Conservation (phyloP, 225 moss, liverwort and hornwort genomes). For the Antitrichia curtipendula region DNA sequence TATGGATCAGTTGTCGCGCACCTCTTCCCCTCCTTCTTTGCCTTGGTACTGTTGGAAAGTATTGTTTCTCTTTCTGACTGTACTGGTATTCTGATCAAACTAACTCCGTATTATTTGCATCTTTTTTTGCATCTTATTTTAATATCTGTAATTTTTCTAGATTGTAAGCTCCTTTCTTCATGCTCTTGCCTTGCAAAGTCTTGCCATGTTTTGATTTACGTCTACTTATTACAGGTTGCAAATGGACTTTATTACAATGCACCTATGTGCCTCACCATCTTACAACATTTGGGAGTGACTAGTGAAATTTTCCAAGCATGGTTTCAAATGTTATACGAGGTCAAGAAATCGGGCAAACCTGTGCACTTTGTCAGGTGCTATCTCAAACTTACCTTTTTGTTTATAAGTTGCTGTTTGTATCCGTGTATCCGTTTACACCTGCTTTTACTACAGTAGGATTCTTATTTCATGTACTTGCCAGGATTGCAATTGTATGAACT, state of each 20-base stretch:
- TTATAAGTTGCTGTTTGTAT: neutral
- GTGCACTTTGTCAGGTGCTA: conserved; percentile 74
- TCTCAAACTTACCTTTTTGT: neutral
- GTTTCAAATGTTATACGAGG: conserved; percentile 94
- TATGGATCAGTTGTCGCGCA: neutral
- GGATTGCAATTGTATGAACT: neutral
- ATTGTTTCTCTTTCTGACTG: neutral
- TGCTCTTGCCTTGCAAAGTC: neutral
- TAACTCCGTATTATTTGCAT: neutral
- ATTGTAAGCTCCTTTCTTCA: neutral
- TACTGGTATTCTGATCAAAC: neutral
- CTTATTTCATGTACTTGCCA: neutral
- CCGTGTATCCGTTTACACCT: neutral
- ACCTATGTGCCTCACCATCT: conserved; percentile 67
- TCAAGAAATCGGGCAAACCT: conserved; percentile 79
- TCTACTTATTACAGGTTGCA: conserved; percentile 47
- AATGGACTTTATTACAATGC: conserved; percentile 91
- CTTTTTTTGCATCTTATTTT: neutral
- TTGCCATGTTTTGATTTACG: neutral
- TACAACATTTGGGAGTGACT: conserved; percentile 75
- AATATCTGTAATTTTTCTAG: neutral
- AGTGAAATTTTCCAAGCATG: conserved; percentile 80
- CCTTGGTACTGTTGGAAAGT: neutral
- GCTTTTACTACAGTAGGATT: neutral
- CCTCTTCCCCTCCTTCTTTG: neutral